Evolutionary conservation across 1,139 yeast species (phyloP).

Genomic region (Yamadazyma triangularis): DNA sequence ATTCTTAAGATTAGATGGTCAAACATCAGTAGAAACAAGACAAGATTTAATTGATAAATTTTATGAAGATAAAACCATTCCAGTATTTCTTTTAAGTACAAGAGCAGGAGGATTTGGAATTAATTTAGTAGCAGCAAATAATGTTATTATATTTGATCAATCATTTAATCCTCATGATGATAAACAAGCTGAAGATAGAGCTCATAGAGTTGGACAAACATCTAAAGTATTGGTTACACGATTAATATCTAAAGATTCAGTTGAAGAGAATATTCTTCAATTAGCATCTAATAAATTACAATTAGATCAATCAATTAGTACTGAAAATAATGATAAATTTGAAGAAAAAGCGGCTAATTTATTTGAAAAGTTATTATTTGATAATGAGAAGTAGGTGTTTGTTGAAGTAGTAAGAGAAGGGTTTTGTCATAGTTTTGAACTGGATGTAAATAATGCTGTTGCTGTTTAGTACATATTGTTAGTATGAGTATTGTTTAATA

Average conservation of each 20-base stretch:
- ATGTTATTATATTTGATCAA: constrained; percentile 87
- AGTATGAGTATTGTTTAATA: too few relatives aligned
- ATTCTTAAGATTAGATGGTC: constrained; percentile 88
- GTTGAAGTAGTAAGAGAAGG: too few relatives aligned
- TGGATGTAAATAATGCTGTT: too few relatives aligned
- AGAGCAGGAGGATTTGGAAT: constrained; percentile 99
- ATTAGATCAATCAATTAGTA: constrained; percentile 66
- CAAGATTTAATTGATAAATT: constrained; percentile 89
- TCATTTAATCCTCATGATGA: constrained; percentile 98
- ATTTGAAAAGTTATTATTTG: constrained; percentile 48
- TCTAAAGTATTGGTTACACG: constrained; percentile 80
- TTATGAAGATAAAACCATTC: constrained; percentile 76
- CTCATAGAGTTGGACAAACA: constrained; percentile 96
- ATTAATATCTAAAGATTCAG: constrained; percentile 67
- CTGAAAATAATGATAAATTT: constrained; percentile 37
- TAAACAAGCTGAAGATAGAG: constrained; percentile 97
- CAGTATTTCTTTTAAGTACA: constrained; percentile 84
- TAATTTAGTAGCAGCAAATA: constrained; percentile 91
- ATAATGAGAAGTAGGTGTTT: too few relatives aligned
- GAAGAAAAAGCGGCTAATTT: constrained; percentile 53
- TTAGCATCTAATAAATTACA: constrained; percentile 90
- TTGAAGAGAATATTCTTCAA: constrained; percentile 84
- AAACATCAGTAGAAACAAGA: constrained; percentile 86
- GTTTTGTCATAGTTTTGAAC: too few relatives aligned
- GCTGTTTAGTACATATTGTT: too few relatives aligned